Evolutionary conservation across 1,139 yeast species (phyloP), one percentile per base, ranked within the genome.

Genomic region (Kodamaea alishanica): DNA sequence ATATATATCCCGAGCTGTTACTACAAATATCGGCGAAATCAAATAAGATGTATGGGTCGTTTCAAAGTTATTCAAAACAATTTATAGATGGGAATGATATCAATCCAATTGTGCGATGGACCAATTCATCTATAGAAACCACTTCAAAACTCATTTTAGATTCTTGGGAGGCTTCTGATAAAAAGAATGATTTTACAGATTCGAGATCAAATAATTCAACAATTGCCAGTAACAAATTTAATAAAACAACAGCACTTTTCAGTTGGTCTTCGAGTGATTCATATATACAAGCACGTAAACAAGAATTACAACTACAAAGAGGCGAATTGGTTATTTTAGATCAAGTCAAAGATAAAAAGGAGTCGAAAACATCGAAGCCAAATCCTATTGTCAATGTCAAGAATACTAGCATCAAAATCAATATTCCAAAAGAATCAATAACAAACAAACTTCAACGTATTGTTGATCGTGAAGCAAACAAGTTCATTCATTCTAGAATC

Each of bases 261-360:
- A 59, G 63, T 35, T 71, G 77, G 77, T 67, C 75, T 6, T 67
- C 75, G 0, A 64, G 67, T 15, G 75, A 70, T 39, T 58, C 65
- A 7, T 67, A 68, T 42, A 60, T 70, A 8, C 60, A 57, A 25
- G 59, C 62, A 1, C 50, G 73, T 30, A 64, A 63, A 45, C 49
- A 51, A 29, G 67, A 65, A 43, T 45, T 64, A 9, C 55, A 46
- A 43, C 26, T 43, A 4, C 43, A 42, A 28, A 34, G 45, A 24
- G 45, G 41, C 7, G 40, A 32, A 26, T 9, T 26, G n/a, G 35
- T 25, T 26, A 32, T 23, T 6, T 8, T 15, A 1, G 22, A 12
- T 6, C 20, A 24, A 11, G 33, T 22, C 20, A 23, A 24, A 15
- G 42, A 36, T n/a, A 36, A 32, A 28, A 40, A 39, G 29, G n/a